Evolutionary conservation across 2,329 filamentous ascomycete genomes (phyloP).

Genomic region (Pseudopithomyces chartarum): DNA sequence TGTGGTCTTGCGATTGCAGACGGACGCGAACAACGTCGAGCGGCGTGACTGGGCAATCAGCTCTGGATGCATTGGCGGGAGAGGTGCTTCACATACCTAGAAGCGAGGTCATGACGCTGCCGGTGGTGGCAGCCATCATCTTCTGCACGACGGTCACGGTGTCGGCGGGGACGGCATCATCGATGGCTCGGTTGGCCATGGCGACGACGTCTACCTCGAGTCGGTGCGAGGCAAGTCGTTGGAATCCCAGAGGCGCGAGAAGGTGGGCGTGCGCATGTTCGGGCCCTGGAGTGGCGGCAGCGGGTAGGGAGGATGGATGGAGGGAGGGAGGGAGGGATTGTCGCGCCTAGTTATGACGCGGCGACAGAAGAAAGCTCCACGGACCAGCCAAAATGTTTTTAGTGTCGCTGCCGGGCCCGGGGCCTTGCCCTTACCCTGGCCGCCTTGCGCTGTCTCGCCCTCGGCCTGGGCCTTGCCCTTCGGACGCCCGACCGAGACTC

Average conservation of each 20-base stretch:
- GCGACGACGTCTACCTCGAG: slow-evolving; percentile 31
- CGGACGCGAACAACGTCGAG: slow-evolving; percentile 96
- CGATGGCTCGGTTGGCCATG: slow-evolving; percentile 44
- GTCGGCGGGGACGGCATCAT: slow-evolving; percentile 52
- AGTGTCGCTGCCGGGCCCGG: not conserved
- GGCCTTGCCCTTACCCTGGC: too few relatives aligned
- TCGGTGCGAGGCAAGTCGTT: slow-evolving; percentile 28
- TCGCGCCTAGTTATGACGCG: slow-evolving; percentile 24
- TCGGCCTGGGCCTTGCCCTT: too few relatives aligned
- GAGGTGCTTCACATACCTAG: slow-evolving; percentile 65
- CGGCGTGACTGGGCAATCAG: slow-evolving; percentile 73
- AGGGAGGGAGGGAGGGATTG: not conserved
- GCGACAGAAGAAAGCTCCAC: slow-evolving; percentile 18
- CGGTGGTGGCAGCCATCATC: slow-evolving; percentile 92
- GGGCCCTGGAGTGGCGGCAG: not conserved
- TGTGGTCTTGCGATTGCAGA: slow-evolving; percentile 79
- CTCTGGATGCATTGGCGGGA: not conserved
- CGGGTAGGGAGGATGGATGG: slow-evolving; percentile 9
- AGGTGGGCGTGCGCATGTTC: slow-evolving; percentile 36
- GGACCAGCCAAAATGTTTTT: slow-evolving; percentile 1
- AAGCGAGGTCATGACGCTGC: slow-evolving; percentile 86
- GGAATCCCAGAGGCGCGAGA: slow-evolving; percentile 27
- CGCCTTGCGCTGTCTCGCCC: not conserved
- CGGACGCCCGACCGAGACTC: not conserved
- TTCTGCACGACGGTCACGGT: slow-evolving; percentile 85